A percentile compares a stretch with the other conserved stretches of the same genome.
These are phyloP conservation scores for Curvularia spicifera DNA, from an alignment of 2,329 filamentous ascomycete genomes.

Conservation along the genomic window DNA sequence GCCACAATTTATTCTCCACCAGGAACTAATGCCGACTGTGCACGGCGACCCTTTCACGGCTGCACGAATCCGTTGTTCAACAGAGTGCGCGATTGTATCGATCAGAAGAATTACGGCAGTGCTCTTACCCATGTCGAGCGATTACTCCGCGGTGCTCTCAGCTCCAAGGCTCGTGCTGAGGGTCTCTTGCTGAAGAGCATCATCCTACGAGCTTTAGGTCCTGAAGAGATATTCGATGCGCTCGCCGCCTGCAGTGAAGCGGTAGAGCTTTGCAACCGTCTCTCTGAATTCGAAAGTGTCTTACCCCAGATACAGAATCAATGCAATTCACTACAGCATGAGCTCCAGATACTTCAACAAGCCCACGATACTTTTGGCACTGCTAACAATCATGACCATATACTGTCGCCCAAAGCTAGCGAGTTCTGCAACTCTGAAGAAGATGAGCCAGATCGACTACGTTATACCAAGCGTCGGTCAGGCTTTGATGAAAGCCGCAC, in stretches of 20 bases:
- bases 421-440: constrained; percentile 28
- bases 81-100: constrained; percentile 26
- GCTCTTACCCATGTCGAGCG: constrained; percentile 35
- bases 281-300: constrained; percentile 28
- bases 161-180: constrained; percentile 33
- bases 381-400: constrained; percentile 9
- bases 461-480: constrained; percentile 26
- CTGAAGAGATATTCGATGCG: constrained; percentile 36
- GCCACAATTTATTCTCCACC: constrained; percentile 20
- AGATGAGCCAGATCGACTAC: constrained; percentile 26
- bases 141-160: constrained; percentile 36
- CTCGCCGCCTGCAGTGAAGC: constrained; percentile 44
- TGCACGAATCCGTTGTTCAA: constrained; percentile 26
- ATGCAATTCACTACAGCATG: constrained; percentile 32
- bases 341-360: constrained; percentile 31
- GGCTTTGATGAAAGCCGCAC: constrained; percentile 41
- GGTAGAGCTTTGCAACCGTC: constrained; percentile 35
- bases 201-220: constrained; percentile 29
- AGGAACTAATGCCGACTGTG: background rate
- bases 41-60: constrained; percentile 4
- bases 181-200: constrained; percentile 41
- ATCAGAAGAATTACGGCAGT: constrained; percentile 30
- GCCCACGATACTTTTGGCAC: constrained; percentile 31
- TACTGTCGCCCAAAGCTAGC: constrained; percentile 15
- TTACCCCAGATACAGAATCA: constrained; percentile 39